A percentile compares a stretch with the other conserved stretches of the same genome.
These are phyloP conservation scores for Sporothrix protearum DNA, from an alignment of 2,329 filamentous ascomycete genomes.

Conservation along the genomic window DNA sequence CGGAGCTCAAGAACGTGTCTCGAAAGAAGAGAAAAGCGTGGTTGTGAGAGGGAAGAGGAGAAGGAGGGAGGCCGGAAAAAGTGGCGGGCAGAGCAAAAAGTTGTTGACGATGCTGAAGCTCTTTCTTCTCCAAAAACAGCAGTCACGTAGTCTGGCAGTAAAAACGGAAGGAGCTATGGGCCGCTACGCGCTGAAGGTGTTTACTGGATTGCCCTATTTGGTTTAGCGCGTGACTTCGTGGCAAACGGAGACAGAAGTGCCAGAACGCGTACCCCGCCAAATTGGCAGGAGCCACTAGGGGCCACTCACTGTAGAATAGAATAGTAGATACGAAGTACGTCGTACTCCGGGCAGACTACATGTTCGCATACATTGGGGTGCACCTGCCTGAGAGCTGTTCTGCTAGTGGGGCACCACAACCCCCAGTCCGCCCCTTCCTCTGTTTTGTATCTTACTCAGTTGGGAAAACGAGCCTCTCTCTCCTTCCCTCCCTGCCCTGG, in stretches of 20 bases:
- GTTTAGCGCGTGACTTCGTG: not conserved
- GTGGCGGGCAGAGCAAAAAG: not conserved
- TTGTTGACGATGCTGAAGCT: slow-evolving; percentile 13
- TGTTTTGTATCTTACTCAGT: not conserved
- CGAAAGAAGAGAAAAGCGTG: not conserved
- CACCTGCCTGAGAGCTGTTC: not conserved
- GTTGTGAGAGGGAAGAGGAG: not conserved
- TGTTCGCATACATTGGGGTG: no score
- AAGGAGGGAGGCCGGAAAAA: not conserved
- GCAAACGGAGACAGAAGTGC: not conserved
- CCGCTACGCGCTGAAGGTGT: slow-evolving; percentile 11
- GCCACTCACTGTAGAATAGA: not conserved
- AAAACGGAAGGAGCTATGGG: slow-evolving; percentile 11
- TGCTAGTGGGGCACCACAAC: not conserved
- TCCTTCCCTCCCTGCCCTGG: not conserved
- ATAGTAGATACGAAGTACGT: no score
- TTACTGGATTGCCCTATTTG: slow-evolving; percentile 18
- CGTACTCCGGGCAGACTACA: no score
- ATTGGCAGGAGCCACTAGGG: slow-evolving; percentile 11
- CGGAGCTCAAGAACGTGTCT: not conserved
- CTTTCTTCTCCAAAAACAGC: not conserved
- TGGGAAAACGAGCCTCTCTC: not conserved
- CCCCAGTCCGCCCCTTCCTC: not conserved
- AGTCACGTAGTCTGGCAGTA: not conserved
- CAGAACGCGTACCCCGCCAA: slow-evolving; percentile 20